Base-by-base conservation (phyloP, 208 protist species). In the Leishmania guyanensis region DNA sequence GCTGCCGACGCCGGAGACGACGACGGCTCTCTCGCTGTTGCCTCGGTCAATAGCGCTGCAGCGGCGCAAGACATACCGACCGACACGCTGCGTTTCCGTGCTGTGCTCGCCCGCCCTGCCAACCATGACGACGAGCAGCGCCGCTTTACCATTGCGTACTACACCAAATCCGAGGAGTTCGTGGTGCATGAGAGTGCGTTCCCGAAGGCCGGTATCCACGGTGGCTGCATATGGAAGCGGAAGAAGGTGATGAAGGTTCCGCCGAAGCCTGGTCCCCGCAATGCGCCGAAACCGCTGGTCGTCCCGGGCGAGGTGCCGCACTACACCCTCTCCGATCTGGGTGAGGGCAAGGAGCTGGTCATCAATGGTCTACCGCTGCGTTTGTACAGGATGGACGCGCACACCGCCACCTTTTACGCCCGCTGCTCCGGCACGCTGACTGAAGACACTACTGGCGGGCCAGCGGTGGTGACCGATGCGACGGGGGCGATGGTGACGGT, bases 151-250 rank as follows among this genome's bases (percentile, higher is more conserved):
- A 86, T 98, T 9, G 92, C 90, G 46, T 97, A 89, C 86, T 94
- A 96, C 91, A 94, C 92, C 22, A 93, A 95, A 14, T 96, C 98
- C 79, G 89, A 97, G 75, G 97, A 98, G 84, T 79, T 97, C 36
- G 91, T 90, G 82, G 85, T 97, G 82, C 86, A 93, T 81, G 95
- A 98, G 82, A 90, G 88, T 26, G 76, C 82, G 26, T 62, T 89
- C 14, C 85, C 85, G 69, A 96, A 93, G 71, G 88, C 88, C 22
- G 96, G 96, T 62, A 90, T 93, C 69, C 66, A 86, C 51, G 94
- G 93, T 66, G 96, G 97, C 54, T 96, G 92, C 70, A 90, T 98
- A 75, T 83, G 96, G 74, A 87, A 95, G 84, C 88, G 93, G 50
- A 79, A 80, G 36, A 89, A 88, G 46, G 73, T 98, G 71, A 88